Conservation (phyloP, 208 protist species). For the Acanthamoeba sp. region DNA sequence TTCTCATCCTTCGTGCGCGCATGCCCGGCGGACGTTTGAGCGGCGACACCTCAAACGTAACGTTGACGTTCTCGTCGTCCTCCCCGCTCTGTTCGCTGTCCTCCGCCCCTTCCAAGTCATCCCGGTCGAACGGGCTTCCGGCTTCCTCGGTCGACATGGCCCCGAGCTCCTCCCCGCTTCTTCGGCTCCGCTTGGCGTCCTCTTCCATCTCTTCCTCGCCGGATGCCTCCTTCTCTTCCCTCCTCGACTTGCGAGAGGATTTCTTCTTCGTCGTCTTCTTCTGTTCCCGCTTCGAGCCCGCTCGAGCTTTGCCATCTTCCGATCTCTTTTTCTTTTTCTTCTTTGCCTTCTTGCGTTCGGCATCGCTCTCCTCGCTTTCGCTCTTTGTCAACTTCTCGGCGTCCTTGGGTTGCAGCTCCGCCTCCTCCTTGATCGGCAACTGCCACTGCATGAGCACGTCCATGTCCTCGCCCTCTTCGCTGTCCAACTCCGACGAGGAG, state of each 20-base stretch:
- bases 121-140: not conserved
- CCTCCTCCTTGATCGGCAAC: not conserved
- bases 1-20: not conserved
- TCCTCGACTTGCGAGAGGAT: not conserved
- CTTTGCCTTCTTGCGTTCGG: not conserved
- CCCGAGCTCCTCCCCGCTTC: not conserved
- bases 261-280: not conserved
- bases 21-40: slow-evolving; percentile 6
- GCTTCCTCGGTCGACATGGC: not conserved
- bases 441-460: not conserved
- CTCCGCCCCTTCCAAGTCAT: not conserved
- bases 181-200: not conserved
- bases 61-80: not conserved
- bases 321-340: not conserved
- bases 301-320: not conserved
- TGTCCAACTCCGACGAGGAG: slow-evolving; percentile 26
- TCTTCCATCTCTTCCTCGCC: not conserved
- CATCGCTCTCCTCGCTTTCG: not conserved
- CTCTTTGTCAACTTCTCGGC: not conserved
- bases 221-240: not conserved
- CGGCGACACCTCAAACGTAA: slow-evolving; percentile 41
- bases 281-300: not conserved
- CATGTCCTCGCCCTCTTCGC: not conserved
- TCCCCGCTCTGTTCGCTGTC: not conserved
- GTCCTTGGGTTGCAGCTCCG: not conserved